These are phyloP conservation scores for Dichomitus squalens DNA, from an alignment of 1,284 basidiomycete genomes.

Conservation along the genomic window DNA sequence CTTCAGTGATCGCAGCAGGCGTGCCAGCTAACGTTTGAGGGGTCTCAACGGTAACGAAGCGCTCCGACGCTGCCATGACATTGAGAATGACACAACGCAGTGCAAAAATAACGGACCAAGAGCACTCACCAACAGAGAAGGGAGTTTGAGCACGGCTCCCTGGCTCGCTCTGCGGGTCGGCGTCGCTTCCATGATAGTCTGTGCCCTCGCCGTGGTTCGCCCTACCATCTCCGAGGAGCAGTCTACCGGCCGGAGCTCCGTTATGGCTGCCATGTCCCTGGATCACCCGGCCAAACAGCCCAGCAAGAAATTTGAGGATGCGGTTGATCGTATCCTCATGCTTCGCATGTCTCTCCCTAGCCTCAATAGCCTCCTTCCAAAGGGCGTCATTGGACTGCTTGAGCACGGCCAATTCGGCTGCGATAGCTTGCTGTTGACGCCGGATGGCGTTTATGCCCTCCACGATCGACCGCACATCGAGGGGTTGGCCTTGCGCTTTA, in stretches of 20 bases:
- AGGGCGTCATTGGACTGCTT: conserved; percentile 88
- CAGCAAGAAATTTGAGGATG: conserved; percentile 92
- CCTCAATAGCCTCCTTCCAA: conserved; percentile 90
- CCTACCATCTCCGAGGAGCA: conserved; percentile 64
- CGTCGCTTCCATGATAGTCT: conserved; percentile 41
- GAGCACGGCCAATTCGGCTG: conserved; percentile 85
- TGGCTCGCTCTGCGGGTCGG: conserved; percentile 29
- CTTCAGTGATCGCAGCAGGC: conserved; percentile 17
- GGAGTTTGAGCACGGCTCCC: conserved; percentile 20
- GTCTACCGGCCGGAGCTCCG: conserved; percentile 42
- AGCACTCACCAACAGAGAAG: conserved; percentile 23
- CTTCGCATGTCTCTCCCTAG: conserved; percentile 80
- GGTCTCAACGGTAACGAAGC: conserved; percentile 36
- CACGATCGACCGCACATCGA: conserved; percentile 78
- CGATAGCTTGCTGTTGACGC: conserved; percentile 88
- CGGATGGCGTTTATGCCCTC: conserved; percentile 88
- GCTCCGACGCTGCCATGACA: conserved; percentile 22
- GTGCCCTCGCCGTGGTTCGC: conserved; percentile 38
- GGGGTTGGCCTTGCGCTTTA: conserved; percentile 49
- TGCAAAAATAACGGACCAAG: background rate
- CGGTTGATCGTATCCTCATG: conserved; percentile 96
- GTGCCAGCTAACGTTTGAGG: conserved; percentile 28
- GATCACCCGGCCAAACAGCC: conserved; percentile 78
- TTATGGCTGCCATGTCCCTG: background rate
- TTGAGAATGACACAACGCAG: background rate